Base-by-base conservation (phyloP, 2,329 filamentous ascomycete genomes). In the Leptoxyphium fumago region DNA sequence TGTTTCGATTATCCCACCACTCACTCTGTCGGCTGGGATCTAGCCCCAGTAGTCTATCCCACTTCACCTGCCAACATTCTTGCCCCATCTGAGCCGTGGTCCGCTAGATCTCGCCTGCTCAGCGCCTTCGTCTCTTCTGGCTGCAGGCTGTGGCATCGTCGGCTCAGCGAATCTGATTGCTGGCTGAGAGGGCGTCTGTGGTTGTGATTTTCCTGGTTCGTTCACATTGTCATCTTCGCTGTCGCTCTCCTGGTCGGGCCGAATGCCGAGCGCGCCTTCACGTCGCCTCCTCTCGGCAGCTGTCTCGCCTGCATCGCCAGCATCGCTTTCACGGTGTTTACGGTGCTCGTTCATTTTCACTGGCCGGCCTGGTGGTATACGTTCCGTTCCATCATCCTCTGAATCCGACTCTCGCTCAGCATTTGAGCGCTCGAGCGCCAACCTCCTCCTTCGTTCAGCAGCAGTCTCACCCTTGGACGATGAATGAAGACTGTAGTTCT, bases 261-360 rank as follows among this genome's bases (percentile, higher is more conserved):
- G 63, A 48, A 82, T 68, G 9, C 83, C 82, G 1, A 89, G 65
- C 1, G 84, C 84, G 1, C 82, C 82, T 53, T 86, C 77, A 53
- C 84, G 74, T 43, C 84, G 70, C 36, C 82, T 73, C 45, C 80
- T 71, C 61, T 89, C 84, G 0, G 83, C 84, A 0, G 82, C 79
- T 0, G 82, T 87, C 63, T 88, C 84, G 29, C 65, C 69, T 1
- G 42, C 47, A 18, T 72, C 70, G 46, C 58, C 57, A 14, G 49
- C 42, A 18, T 50, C 45, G 2, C 43, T 18, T 10, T 14, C 40
- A 34, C 42, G 30, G 15, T 42, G 39, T 41, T 8, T 40, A 32
- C 40, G 32, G 18, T 14, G 28, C 32, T 36, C 7, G 21, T 17
- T 10, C 45, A 41, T 10, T 38, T 21, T 10, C 28, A 15, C 26